Base-by-base conservation (phyloP, 805 yeast species). In the Candida glaebosa region DNA sequence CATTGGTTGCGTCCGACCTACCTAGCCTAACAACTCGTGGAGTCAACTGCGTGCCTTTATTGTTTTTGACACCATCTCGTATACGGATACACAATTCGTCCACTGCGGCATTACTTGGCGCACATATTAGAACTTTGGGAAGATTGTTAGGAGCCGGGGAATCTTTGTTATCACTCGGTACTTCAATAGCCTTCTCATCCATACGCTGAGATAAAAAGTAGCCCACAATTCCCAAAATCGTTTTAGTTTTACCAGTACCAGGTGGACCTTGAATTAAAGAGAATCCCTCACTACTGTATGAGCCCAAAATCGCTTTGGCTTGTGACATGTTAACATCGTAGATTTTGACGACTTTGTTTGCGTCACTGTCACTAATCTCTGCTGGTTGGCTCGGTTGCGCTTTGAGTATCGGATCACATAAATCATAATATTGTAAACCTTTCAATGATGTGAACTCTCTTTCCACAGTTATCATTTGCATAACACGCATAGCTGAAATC, bases 71-170 rank as follows among this genome's bases (percentile, higher is more conserved):
- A 4, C 96, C 97, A 15, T 68, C 71, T 49, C 83, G 81, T 44
- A 93, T 67, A 57, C 99, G 82, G 15, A 89, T 53, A 10, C 89
- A 93, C 46, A 93, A 71, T 58, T 95, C 99, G 64, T 93, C 99
- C 3, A 93, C 96, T 10, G 99, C 99, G 1, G 99, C 99, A 67
- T 93, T 93, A 58, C 96, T 87, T 3, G 99, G 99, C 1, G 99
- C 98, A 75, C 99, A 95, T 15, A 93, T 80, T 38, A 93, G 66
- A 1, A 93, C 78, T 43, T 87, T 86, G 26, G 78, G 57, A 34
- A 32, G 54, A 14, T 52, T 52, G 24, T 47, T 48, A 14, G 34
- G 22, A 15, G 37, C 67, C 4, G 60, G 52, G 8, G 67, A 65
- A 1, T 56, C 55, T 37, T 57, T 58, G 0, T 63, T 47, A 5